A percentile compares a stretch with the other conserved stretches of the same genome.
phyloP scores from a whole-genome alignment of 352 stramenopile genomes.

The Globisporangium heterothallicum region DNA sequence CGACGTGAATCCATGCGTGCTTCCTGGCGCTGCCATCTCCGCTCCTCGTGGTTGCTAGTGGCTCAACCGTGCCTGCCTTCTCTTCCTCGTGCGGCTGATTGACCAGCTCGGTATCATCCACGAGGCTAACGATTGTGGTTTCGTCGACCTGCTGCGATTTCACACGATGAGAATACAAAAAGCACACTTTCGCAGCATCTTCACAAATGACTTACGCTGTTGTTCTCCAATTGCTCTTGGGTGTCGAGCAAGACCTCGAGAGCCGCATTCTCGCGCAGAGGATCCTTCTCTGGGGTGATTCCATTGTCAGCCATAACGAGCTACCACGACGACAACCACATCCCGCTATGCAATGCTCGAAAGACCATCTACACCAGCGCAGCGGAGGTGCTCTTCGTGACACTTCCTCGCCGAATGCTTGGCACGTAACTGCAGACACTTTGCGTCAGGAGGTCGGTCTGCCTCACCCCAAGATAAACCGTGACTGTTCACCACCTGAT shows the following conservation, averaged over 20 bases:
- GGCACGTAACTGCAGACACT: background rate
- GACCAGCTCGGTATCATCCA: conserved; percentile 31
- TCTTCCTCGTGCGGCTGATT: background rate
- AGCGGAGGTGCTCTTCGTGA: no score
- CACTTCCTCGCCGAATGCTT: no score
- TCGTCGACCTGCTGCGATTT: conserved; percentile 5
- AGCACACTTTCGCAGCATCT: background rate
- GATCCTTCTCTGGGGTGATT: no score
- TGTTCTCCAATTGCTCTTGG: conserved; percentile 2
- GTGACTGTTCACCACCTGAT: conserved; percentile 2
- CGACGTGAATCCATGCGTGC: conserved; percentile 38
- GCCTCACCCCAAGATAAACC: conserved; percentile 1
- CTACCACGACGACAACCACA: no score
- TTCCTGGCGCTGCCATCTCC: conserved; percentile 10
- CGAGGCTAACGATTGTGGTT: conserved; percentile 15
- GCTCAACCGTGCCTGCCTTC: no score
- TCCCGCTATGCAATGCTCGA: no score
- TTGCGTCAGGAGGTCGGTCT: background rate
- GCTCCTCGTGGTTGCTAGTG: background rate
- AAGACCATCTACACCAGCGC: no score
- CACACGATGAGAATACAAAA: no score
- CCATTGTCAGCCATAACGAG: background rate
- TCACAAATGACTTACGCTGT: background rate
- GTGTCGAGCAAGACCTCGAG: background rate
- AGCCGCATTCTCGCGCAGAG: background rate